Evolutionary conservation across 2,329 filamentous ascomycete genomes (phyloP).

Genomic region (Sporothrix protearum): DNA sequence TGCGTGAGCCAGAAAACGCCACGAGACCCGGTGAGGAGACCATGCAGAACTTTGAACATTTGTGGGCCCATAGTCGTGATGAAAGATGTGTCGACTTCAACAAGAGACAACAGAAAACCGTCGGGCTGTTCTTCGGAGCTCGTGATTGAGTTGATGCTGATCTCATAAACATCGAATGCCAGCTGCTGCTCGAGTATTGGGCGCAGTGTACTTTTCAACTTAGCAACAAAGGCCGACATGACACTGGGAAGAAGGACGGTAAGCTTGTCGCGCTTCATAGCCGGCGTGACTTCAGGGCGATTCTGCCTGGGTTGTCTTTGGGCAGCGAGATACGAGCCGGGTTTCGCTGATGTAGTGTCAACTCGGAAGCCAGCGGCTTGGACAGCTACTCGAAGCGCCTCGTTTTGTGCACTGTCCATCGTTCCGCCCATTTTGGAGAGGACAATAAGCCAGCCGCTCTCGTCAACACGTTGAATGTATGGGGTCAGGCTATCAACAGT

Average conservation of each 20-base stretch:
- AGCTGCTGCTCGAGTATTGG: not conserved
- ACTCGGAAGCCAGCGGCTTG: constrained; percentile 12
- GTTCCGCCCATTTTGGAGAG: not conserved
- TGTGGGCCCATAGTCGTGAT: constrained; percentile 41
- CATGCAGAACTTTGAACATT: constrained; percentile 42
- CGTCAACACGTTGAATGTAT: not conserved
- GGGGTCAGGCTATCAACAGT: not conserved
- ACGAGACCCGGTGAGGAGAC: constrained; percentile 38
- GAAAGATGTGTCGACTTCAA: constrained; percentile 38
- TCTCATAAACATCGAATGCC: not conserved
- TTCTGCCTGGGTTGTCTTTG: not conserved
- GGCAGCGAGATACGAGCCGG: constrained; percentile 9
- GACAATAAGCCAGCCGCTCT: constrained; percentile 23
- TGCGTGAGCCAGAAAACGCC: constrained; percentile 49
- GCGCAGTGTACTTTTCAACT: not conserved
- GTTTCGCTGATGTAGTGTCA: not conserved
- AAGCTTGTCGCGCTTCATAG: not conserved
- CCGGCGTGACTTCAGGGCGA: no score
- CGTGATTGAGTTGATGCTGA: not conserved
- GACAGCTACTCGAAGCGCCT: not conserved
- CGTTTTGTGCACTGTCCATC: not conserved
- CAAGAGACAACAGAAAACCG: constrained; percentile 44
- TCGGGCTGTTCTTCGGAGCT: constrained; percentile 20
- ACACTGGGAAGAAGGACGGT: constrained; percentile 22
- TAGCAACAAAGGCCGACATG: not conserved